Evolutionary conservation across 2,329 filamentous ascomycete genomes (phyloP), one percentile per base, ranked within the genome.

Genomic region (Lithohypha guttulata): DNA sequence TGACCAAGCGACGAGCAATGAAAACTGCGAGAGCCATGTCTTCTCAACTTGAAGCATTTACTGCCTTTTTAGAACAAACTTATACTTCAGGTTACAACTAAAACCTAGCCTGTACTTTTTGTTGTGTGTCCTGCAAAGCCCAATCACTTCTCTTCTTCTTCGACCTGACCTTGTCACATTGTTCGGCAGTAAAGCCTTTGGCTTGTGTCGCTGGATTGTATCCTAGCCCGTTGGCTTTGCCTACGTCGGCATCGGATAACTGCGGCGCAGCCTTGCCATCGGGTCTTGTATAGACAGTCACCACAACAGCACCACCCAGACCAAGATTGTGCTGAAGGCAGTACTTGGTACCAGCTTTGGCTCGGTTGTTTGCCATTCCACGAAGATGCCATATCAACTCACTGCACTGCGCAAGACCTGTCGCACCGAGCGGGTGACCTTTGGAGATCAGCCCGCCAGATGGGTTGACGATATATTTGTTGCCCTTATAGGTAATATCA

Each of bases 401-500:
- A 4, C 89, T 84, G 57, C 87, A 95, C 65, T 96, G 89, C 9
- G 89, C 91, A 37, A 96, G 72, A n/a, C 91, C 89, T 0, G 85
- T 93, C 0, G 89, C 89, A 30, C 49, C 89, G 3, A 96, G 77
- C 0, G 91, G 89, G 60, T 96, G 89, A 27, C 89, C 91, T 68
- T 96, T 96, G 47, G 83, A 91, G 55, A 96, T 96, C 41, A 96
- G 73, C 1, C 91, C 91, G 29, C 89, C 91, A 0, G 84, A 93
- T 1, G 89, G 89, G 63, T 96, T 96, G 59, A 96, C 75, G 46
- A 96, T 74, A 58, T 84, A 69, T 49, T 70, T 77, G 32, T 83
- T 74, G 39, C 87, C 86, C 9, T 31, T 39, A 59, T 95, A 94
- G 1, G 89, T 96, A 56, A 96, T 94, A 54, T 87, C 86, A 19